phyloP scores from a whole-genome alignment of 495 filamentous ascomycete species.

The Trypethelium eluteriae region DNA sequence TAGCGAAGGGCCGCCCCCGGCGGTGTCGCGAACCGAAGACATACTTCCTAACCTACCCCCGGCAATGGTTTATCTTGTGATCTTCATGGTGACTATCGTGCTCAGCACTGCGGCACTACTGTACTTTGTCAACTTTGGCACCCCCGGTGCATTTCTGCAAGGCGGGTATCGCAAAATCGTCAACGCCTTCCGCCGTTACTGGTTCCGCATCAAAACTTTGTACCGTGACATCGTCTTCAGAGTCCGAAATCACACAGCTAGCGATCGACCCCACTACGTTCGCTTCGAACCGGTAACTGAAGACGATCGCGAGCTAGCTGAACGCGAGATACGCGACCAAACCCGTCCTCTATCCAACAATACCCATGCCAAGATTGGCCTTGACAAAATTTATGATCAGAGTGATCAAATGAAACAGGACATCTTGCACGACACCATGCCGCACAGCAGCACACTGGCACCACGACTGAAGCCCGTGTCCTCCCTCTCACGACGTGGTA shows the following conservation, averaged over 20 bases:
- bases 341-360: background rate
- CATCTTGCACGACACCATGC: background rate
- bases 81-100: background rate
- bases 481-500: background rate
- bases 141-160: background rate
- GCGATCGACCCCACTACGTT: background rate
- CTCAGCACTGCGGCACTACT: background rate
- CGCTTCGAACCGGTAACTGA: background rate
- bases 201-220: background rate
- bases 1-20: background rate
- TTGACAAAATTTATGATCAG: background rate
- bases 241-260: background rate
- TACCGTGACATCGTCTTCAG: background rate
- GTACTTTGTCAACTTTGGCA: slow-evolving; percentile 5
- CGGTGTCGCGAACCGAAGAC: slow-evolving; percentile 1
- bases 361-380: background rate
- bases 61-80: background rate
- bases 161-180: background rate
- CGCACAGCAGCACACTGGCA: background rate
- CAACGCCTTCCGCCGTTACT: background rate
- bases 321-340: background rate
- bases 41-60: background rate
- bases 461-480: background rate
- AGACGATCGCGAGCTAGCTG: background rate
- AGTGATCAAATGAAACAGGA: background rate